These are phyloP conservation scores for Salix dunnii DNA, from an alignment of 345 rosid species.

Conservation along the genomic window DNA sequence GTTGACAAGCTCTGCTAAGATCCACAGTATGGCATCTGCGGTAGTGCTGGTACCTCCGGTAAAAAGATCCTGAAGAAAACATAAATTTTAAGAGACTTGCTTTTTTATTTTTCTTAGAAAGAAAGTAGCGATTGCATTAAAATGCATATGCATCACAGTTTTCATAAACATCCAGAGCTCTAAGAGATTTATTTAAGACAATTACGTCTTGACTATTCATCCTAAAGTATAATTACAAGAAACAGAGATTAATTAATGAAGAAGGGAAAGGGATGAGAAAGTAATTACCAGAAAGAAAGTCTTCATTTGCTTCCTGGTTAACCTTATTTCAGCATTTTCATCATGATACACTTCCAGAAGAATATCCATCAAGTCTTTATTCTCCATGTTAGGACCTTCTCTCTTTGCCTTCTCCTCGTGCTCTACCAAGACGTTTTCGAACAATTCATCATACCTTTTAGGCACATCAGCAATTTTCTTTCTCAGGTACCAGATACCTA, in stretches of 20 bases:
- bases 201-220: not conserved
- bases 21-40: slow-evolving; percentile 19
- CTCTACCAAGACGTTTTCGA: slow-evolving; percentile 13
- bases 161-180: too few species aligned
- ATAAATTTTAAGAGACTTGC: not conserved
- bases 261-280: not conserved
- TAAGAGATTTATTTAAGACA: not conserved
- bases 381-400: slow-evolving; percentile 2
- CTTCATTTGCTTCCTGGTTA: slow-evolving; percentile 36
- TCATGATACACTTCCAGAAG: slow-evolving; percentile 36
- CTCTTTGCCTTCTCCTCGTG: slow-evolving; percentile 11
- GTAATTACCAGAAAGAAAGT: slow-evolving; percentile 34
- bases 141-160: too few species aligned
- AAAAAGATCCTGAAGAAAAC: slow-evolving; percentile 11
- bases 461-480: slow-evolving; percentile 6
- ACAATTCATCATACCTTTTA: slow-evolving; percentile 8
- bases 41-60: slow-evolving; percentile 20
- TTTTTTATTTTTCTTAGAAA: too few species aligned
- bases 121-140: too few species aligned
- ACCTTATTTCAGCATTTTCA: slow-evolving; percentile 33
- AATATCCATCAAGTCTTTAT: slow-evolving; percentile 46
- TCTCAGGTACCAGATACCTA: not conserved
- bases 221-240: not conserved
- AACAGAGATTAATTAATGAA: not conserved
- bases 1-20: slow-evolving; percentile 13